Evolutionary conservation across 164 flowering plant species (phyloP).

Genomic region (Cinnamomum micranthum): DNA sequence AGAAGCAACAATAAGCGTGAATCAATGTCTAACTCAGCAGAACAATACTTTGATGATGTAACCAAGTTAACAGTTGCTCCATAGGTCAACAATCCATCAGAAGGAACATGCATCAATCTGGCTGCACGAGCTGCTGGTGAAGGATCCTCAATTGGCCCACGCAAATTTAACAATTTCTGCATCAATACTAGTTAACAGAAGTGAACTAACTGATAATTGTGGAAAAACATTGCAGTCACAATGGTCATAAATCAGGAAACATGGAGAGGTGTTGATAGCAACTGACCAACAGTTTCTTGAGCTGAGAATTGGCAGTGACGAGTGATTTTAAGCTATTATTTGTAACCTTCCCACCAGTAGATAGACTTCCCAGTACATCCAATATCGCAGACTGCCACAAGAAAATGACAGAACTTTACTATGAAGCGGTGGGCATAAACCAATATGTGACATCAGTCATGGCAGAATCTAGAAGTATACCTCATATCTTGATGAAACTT

Average conservation of each 20-base stretch:
- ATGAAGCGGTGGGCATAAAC: conserved; percentile 1
- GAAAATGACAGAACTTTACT: conserved; percentile 10
- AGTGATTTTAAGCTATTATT: conserved; percentile 38
- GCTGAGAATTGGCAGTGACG: conserved; percentile 47
- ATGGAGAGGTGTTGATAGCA: not conserved
- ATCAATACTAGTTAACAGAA: conserved; percentile 28
- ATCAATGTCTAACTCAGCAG: conserved; percentile 58
- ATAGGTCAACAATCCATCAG: conserved; percentile 67
- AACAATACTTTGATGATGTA: conserved; percentile 53
- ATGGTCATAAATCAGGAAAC: not conserved
- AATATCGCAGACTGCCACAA: conserved; percentile 63
- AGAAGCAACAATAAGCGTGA: conserved; percentile 63
- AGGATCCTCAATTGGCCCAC: conserved; percentile 82
- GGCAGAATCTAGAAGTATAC: conserved; percentile 28
- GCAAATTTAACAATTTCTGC: conserved; percentile 72
- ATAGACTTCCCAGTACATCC: conserved; percentile 48
- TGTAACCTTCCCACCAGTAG: conserved; percentile 35
- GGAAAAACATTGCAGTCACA: not conserved
- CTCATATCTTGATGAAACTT: conserved; percentile 88
- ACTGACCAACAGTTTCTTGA: conserved; percentile 81
- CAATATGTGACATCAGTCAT: no score
- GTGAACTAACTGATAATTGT: conserved; percentile 11
- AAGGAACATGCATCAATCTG: conserved; percentile 49
- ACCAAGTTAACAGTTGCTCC: conserved; percentile 68
- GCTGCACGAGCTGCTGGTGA: conserved; percentile 63